Evolutionary conservation across 2,329 filamentous ascomycete genomes (phyloP).

Genomic region (Rutstroemia sp.): DNA sequence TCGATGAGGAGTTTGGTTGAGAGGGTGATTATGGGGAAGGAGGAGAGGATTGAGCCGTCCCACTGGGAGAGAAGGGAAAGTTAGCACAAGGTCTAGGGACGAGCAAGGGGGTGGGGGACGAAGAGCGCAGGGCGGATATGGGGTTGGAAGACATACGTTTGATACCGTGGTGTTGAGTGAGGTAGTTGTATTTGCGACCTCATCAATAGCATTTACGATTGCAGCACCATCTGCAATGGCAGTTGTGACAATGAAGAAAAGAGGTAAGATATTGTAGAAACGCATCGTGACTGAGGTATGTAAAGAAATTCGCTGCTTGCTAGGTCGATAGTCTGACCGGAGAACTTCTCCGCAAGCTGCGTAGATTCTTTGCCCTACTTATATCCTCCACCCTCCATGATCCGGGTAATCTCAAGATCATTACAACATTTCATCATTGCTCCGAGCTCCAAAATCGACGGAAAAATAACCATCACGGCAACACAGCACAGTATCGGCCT

Average conservation of each 20-base stretch:
- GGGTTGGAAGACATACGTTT: neutral
- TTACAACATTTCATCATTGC: too few relatives aligned
- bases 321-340: neutral
- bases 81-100: neutral
- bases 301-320: too few relatives aligned
- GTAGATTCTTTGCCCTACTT: too few relatives aligned
- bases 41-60: neutral
- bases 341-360: too few relatives aligned
- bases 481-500: too few relatives aligned
- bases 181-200: slow-evolving; percentile 16
- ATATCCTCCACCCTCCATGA: too few relatives aligned
- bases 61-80: neutral
- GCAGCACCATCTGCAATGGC: slow-evolving; percentile 20
- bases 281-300: slow-evolving; percentile 12
- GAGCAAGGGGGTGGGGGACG: too few relatives aligned
- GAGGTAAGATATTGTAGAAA: slow-evolving; percentile 9
- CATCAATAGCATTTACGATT: slow-evolving; percentile 18
- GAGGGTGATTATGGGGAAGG: slow-evolving; percentile 2
- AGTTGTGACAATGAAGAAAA: slow-evolving; percentile 14
- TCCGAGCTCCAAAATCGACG: too few relatives aligned
- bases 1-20: slow-evolving; percentile 34
- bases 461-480: too few relatives aligned
- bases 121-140: neutral
- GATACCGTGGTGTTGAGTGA: slow-evolving; percentile 18
- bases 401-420: too few relatives aligned